Evolutionary conservation across 2,329 filamentous ascomycete genomes (phyloP), one percentile per base, ranked within the genome.

Genomic region (Neofusicoccum parvum): DNA sequence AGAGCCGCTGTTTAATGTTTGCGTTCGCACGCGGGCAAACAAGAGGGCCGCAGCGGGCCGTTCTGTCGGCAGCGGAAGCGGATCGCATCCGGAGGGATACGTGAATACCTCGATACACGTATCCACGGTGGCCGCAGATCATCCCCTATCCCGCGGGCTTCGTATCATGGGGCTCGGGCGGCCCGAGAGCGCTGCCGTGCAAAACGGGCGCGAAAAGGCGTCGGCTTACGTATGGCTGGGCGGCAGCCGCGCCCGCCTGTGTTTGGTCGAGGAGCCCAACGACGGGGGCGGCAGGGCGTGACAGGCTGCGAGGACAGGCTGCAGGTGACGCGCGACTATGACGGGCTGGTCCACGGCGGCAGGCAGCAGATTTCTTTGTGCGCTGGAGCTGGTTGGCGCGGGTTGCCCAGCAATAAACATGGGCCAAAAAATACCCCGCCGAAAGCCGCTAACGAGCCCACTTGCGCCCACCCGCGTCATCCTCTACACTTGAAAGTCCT

Each of bases 401-500:
- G 49, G 43, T 39, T 36, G 23, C 32, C 37, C 32, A 56, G 51
- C 62, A 64, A 54, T 56, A 23, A 58, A 53, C 43, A 50, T 62
- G 54, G 54, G 54, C 59, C 46, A 64, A 41, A 54, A 34, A 56
- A 54, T 64, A 64, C 62, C 62, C 58, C 56, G 56, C 56, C 56
- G 49, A 11, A 12, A 27, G 48, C 49, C 62, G 62, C 62, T 64
- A 64, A 48, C 59, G 20, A 36, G 62, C 49, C 62, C 62, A 56
- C 50, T 45, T 48, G 58, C 59, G 27, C 43, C 43, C 45, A 58
- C 62, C 62, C 62, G 62, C 62, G 62, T 64, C 62, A 64, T 64
- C 50, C 39, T 46, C 62, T 23, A 53, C 60, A 46, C 49, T 54
- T 56, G 51, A 65, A 65, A 65, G 62, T 65, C 62, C 62, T 65